Percentiles rank a stretch among this genome's conserved stretches.
Conservation (phyloP, 768 basidiomycete species). For the Tylopilus felleus region DNA sequence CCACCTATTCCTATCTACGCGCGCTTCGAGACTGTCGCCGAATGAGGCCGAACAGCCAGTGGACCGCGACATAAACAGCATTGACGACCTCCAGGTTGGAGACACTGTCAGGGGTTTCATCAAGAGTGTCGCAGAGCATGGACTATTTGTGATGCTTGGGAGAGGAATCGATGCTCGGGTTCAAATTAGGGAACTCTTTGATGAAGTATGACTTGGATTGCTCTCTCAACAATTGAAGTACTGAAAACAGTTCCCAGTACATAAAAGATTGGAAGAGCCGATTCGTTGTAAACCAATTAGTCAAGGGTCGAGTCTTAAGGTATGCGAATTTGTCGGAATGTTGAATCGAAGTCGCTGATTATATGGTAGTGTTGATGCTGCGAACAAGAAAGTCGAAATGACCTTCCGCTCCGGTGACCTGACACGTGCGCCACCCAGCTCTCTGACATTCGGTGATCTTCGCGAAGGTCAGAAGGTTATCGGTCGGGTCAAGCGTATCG, state of each 20-base stretch:
- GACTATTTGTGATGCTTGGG: conserved; percentile 85
- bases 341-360: conserved; percentile 6
- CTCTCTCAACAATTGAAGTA: background rate
- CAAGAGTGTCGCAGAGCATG: conserved; percentile 82
- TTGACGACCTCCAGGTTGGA: conserved; percentile 67
- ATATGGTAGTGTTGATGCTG: conserved; percentile 58
- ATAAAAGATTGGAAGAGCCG: conserved; percentile 93
- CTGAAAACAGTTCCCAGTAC: conserved; percentile 49
- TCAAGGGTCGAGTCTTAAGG: conserved; percentile 83
- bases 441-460: conserved; percentile 52
- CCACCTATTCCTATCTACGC: conserved; percentile 76
- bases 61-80: conserved; percentile 64
- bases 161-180: conserved; percentile 85
- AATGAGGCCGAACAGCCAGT: conserved; percentile 46
- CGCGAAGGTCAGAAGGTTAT: conserved; percentile 77
- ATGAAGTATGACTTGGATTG: conserved; percentile 49
- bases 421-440: conserved; percentile 36
- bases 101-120: conserved; percentile 83
- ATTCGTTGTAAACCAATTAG: conserved; percentile 78
- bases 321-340: conserved; percentile 30
- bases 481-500: conserved; percentile 75
- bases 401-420: conserved; percentile 72
- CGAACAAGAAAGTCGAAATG: conserved; percentile 84
- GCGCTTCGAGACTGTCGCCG: conserved; percentile 65
- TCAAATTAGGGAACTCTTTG: conserved; percentile 90